Base-by-base conservation (phyloP, 106 monocot genomes). In the Xerophyta viscosa region DNA sequence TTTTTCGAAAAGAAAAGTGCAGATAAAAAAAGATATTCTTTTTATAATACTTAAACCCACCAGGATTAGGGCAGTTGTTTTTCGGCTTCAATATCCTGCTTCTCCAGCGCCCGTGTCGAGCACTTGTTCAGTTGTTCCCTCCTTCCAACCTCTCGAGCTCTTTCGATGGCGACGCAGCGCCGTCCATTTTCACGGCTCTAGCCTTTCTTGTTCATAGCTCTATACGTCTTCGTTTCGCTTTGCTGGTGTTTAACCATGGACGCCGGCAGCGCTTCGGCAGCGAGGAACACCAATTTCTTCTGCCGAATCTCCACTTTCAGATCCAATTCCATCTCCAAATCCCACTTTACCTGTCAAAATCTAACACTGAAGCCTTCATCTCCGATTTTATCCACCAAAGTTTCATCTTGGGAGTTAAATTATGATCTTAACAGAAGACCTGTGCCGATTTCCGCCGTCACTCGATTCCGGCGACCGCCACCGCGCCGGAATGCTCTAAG, bases 401-500 rank as follows among this genome's bases (percentile, higher is more conserved):
- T 58, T 30, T 58, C 50, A 20, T 65, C 57, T 52, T 47, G 64
- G 0, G 6, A 46, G 19, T 20, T 3, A 6, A 5, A 11, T 33
- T 30, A 26, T 6, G 13, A 20, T 14, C 36, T 30, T 29, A 22
- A 22, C 17, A 15, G 57, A 13, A 29, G 48, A 20, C 29, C 11
- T 7, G 36, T 36, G 33, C 7, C 23, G 18, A 11, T 53, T 8
- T 46, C 6, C 1, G 24, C 63, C n/a, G 66, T 43, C 26, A 53
- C 70, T 8, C 41, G 41, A 23, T 51, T 55, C n/a, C 54, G 48
- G 36, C 46, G 70, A 25, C 51, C 23, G 1, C n/a, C 48, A 13
- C 52, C 52, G 61, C 75, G 75, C 6, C 71, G 79, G 49, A 82
- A 82, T 46, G 27, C 57, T n/a, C 55, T 81, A 37, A 57, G 82